Base-by-base conservation (phyloP, 768 basidiomycete species). In the Boletellus emodensis region DNA sequence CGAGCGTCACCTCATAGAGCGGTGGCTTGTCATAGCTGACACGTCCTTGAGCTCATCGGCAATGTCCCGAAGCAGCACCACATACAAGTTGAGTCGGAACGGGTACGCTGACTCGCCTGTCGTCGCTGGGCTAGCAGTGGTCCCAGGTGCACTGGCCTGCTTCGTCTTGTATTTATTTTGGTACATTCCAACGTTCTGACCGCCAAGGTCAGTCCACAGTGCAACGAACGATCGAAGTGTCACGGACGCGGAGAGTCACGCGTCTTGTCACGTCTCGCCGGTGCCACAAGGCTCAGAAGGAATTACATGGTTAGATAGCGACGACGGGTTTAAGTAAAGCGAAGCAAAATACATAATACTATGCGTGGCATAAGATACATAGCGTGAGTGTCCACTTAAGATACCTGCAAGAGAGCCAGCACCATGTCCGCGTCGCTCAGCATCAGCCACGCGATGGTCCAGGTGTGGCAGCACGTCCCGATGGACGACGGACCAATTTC, bases 1-100 rank as follows among this genome's bases (percentile, higher is more conserved):
- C 96, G 15, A 98, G 75, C 1, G 93, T 93, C 17, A 98, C 85
- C 61, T 98, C 93, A 49, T 84, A 85, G 14, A 78, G 67, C 17
- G 96, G 96, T 18, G 94, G 90, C 15, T 64, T 71, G 58, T 94
- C 87, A 63, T 99, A 98, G 69, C 94, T 96, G 44, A 18, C 17
- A 49, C n/a, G 22, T 10, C 14, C 24, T 26, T 64, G 10, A 64
- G 48, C 41, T 26, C 17, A 33, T 18, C 13, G 35, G 4, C 15
- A 26, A 35, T 22, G 41, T 40, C 18, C 49, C 44, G 33, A n/a
- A 34, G 32, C 17, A 28, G 33, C 44, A 20, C 38, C 37, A 71
- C 78, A 52, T 61, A 94, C 92, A 95, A 91, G 73, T 88, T 94
- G 24, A 94, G 76, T 40, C 84, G 72, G 65, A 79, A 72, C 2